Evolutionary conservation across 2,329 filamentous ascomycete genomes (phyloP).

Genomic region (Teratosphaeria gauchensis): DNA sequence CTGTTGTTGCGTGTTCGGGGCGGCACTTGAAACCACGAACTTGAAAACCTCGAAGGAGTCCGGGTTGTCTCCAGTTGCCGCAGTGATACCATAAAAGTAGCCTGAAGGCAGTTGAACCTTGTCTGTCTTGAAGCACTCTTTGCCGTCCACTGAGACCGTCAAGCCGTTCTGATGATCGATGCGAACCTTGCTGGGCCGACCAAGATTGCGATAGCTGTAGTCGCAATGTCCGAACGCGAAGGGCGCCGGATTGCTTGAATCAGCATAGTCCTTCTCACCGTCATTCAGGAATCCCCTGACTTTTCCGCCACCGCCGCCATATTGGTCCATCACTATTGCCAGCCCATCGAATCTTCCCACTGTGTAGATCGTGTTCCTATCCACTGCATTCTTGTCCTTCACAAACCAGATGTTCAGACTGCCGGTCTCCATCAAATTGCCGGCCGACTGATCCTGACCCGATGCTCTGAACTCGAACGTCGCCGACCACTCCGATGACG

Average conservation of each 20-base stretch:
- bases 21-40: slow-evolving; percentile 53
- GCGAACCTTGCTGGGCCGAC: slow-evolving; percentile 69
- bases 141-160: slow-evolving; percentile 70
- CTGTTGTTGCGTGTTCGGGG: slow-evolving; percentile 20
- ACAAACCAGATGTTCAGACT: slow-evolving; percentile 81
- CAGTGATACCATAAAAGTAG: slow-evolving; percentile 79
- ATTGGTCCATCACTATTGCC: slow-evolving; percentile 73
- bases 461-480: slow-evolving; percentile 82
- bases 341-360: slow-evolving; percentile 82
- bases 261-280: slow-evolving; percentile 67
- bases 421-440: slow-evolving; percentile 44
- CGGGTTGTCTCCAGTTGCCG: slow-evolving; percentile 78
- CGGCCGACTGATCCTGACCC: slow-evolving; percentile 73
- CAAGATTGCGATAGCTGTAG: slow-evolving; percentile 84
- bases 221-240: slow-evolving; percentile 90
- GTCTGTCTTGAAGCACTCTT: slow-evolving; percentile 71
- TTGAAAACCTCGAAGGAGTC: slow-evolving; percentile 94
- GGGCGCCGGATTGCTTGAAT: slow-evolving; percentile 66
- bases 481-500: slow-evolving; percentile 56
- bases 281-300: slow-evolving; percentile 92
- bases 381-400: slow-evolving; percentile 54
- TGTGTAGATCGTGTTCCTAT: slow-evolving; percentile 72
- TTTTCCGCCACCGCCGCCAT: slow-evolving; percentile 68
- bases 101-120: slow-evolving; percentile 65
- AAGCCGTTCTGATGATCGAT: slow-evolving; percentile 59